Percentiles rank a stretch among this genome's conserved stretches.
These are phyloP conservation scores for Chrysanthemum lavandulifolium DNA, from an alignment of 129 eudicot species.

Conservation along the genomic window DNA sequence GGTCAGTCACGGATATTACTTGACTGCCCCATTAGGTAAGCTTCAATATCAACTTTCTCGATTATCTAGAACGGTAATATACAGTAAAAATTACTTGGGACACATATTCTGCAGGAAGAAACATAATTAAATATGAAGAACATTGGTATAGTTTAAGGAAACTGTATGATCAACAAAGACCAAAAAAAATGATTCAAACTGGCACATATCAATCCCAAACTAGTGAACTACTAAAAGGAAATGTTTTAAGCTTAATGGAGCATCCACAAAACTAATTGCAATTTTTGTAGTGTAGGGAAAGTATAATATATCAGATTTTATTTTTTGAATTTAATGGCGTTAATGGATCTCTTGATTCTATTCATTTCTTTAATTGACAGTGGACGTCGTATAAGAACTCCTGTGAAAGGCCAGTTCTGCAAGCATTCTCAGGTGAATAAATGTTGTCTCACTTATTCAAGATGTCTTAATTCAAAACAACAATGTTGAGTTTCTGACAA, in stretches of 20 bases:
- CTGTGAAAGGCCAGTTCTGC: slow-evolving; percentile 30
- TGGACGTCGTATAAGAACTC: slow-evolving; percentile 22
- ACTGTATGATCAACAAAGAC: background rate
- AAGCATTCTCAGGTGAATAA: slow-evolving; percentile 33
- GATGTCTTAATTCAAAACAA: background rate
- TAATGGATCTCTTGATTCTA: slow-evolving; percentile 5
- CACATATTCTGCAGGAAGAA: no score
- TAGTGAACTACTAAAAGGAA: background rate
- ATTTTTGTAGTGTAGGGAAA: background rate
- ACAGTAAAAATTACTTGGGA: no score
- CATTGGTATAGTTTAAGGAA: background rate
- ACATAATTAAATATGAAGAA: no score
- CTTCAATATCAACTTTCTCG: background rate
- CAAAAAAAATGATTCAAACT: background rate
- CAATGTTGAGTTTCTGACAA: background rate
- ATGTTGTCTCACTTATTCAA: background rate
- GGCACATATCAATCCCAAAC: background rate
- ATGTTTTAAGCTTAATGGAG: background rate
- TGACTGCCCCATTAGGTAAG: slow-evolving; percentile 34
- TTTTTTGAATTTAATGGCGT: background rate
- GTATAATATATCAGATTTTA: background rate
- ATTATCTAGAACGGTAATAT: no score
- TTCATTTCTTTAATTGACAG: slow-evolving; percentile 13
- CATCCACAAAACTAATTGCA: background rate
- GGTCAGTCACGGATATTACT: slow-evolving; percentile 29